These are phyloP conservation scores for Fusarium redolens DNA, from an alignment of 2,329 filamentous ascomycete genomes.

Conservation along the genomic window DNA sequence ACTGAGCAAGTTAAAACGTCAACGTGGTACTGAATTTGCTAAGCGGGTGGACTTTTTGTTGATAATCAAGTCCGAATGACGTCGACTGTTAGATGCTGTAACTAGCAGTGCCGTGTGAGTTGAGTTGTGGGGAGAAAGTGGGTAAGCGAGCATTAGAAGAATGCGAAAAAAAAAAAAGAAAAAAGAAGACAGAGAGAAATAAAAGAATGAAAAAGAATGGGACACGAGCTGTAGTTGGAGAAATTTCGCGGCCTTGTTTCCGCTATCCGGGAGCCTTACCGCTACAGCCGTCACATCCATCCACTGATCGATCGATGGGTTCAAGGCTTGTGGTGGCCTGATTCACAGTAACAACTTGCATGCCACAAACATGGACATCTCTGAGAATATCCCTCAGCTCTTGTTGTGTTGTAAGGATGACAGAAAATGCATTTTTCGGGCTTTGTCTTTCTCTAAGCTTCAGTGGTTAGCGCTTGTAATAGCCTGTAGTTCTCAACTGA, in stretches of 20 bases:
- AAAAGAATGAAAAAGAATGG: not conserved
- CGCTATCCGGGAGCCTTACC: slow-evolving; percentile 10
- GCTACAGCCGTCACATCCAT: not conserved
- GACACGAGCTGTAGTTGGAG: not conserved
- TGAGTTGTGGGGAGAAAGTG: slow-evolving; percentile 17
- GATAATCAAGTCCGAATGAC: slow-evolving; percentile 29
- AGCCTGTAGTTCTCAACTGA: not conserved
- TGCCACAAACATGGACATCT: not conserved
- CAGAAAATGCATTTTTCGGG: not conserved
- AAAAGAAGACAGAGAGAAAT: not conserved
- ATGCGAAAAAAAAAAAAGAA: slow-evolving; percentile 16
- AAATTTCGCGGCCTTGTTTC: slow-evolving; percentile 10
- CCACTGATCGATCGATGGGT: not conserved
- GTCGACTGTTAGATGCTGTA: slow-evolving; percentile 27
- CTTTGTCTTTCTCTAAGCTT: not conserved
- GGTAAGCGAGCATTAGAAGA: not conserved
- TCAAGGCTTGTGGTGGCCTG: not conserved
- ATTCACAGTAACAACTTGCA: not conserved
- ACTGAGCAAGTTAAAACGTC: slow-evolving; percentile 8
- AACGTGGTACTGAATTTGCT: not conserved
- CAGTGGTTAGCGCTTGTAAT: not conserved
- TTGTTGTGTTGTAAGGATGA: not conserved
- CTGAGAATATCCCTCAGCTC: not conserved
- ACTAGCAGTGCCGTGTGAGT: not conserved
- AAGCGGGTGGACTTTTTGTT: slow-evolving; percentile 6